Evolutionary conservation across 352 stramenopile genomes (phyloP), one percentile per base, ranked within the genome.

Genomic region (Salisapilia sapeloensis): DNA sequence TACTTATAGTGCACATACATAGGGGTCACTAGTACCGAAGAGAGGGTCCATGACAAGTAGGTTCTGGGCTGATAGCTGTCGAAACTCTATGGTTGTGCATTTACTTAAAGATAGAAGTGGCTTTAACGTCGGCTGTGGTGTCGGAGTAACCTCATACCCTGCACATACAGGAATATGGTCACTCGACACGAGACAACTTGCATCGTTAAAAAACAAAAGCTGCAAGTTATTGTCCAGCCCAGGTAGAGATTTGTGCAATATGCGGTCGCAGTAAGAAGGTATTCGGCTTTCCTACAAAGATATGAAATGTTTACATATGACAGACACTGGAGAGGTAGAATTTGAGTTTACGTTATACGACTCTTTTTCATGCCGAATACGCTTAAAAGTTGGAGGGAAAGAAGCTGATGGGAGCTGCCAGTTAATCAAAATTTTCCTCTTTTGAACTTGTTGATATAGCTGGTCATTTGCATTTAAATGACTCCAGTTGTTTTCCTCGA

Each of bases 301-400:
- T 13, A 20, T 12, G 11, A 9, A 18, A 42, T 7, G 15, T 16
- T 29, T 14, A 9, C 5, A 16, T 11, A 14, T 14, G 12, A 13
- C 14, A 4, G 13, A n/a, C 15, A 25, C 16, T 24, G 2, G 23
- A 19, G 2, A 21, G 28, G 29, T 26, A 6, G 0, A 10, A 13
- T 3, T 13, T 4, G 3, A 3, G 50, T 42, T 29, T 44, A 60
- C 50, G 23, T 74, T 72, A 44, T 56, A 85, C 30, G 60, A 38
- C 24, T 54, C 35, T 7, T 23, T 7, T 18, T 45, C 50, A 29
- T 77, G 49, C 3, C 75, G 64, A 13, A 82, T 40, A 22, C 76
- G 62, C 49, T 92, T 92, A 50, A 92, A 90, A 8, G 78, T 90
- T 16, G 70, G 78, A 12, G 72, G 50, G 21, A 92, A 91, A 2